phyloP scores from a whole-genome alignment of 495 filamentous ascomycete species.

The Tuber magnatum region DNA sequence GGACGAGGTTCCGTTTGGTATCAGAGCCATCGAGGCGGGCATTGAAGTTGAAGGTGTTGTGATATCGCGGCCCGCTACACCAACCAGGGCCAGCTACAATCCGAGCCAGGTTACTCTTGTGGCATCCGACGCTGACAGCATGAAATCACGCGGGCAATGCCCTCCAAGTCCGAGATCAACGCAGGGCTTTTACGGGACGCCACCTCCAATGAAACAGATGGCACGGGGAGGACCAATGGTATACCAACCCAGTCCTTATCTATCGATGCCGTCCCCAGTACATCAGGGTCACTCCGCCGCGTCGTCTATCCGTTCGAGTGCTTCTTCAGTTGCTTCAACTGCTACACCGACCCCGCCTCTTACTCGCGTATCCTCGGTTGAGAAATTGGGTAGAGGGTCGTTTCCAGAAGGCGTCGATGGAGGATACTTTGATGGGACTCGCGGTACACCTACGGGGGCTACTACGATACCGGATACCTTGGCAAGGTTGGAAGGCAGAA shows the following conservation, averaged over 20 bases:
- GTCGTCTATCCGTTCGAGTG: constrained; percentile 36
- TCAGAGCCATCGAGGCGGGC: constrained; percentile 79
- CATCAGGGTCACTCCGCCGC: constrained; percentile 15
- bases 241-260: constrained; percentile 40
- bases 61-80: constrained; percentile 63
- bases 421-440: not conserved
- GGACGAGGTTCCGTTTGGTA: constrained; percentile 75
- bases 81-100: constrained; percentile 33
- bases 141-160: constrained; percentile 20
- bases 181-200: constrained; percentile 13
- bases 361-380: constrained; percentile 24
- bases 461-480: constrained; percentile 34
- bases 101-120: constrained; percentile 38
- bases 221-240: constrained; percentile 30
- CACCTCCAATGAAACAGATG: constrained; percentile 24
- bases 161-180: constrained; percentile 33
- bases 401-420: constrained; percentile 7
- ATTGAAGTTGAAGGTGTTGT: constrained; percentile 84
- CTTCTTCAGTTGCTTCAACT: constrained; percentile 23
- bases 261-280: constrained; percentile 26
- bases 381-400: constrained; percentile 11
- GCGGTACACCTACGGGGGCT: constrained; percentile 7
- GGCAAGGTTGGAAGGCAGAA: constrained; percentile 33
- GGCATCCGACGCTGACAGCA: constrained; percentile 33
- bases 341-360: constrained; percentile 24